These are phyloP conservation scores for Coemansia pectinata DNA, from an alignment of 192 early-diverging fungal genomes.

Conservation along the genomic window DNA sequence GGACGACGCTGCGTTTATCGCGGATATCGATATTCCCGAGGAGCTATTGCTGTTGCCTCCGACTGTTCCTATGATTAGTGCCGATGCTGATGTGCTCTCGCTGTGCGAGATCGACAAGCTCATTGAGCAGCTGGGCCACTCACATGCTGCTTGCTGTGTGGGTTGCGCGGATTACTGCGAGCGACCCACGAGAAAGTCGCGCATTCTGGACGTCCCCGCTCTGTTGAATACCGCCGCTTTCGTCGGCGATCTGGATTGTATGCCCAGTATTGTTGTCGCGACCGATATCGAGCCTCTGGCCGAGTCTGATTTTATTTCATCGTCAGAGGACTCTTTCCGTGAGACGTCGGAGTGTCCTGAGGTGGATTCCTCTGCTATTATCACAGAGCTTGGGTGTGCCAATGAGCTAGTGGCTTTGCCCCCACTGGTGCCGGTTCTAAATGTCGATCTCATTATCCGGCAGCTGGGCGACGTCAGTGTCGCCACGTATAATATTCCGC, in stretches of 20 bases:
- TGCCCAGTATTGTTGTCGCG: background rate
- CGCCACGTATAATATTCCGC: background rate
- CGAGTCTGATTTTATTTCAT: background rate
- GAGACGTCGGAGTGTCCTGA: background rate
- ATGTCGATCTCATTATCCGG: background rate
- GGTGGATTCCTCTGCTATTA: background rate
- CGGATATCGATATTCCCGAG: background rate
- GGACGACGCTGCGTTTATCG: constrained; percentile 11
- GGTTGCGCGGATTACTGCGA: background rate
- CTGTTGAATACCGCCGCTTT: background rate
- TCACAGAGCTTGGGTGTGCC: constrained; percentile 1
- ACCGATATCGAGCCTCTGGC: background rate
- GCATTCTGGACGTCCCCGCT: background rate
- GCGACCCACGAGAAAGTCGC: background rate
- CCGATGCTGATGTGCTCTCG: constrained; percentile 28
- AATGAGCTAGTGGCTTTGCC: background rate
- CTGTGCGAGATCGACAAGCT: constrained; percentile 37
- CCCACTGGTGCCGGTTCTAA: background rate
- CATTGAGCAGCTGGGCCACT: constrained; percentile 30
- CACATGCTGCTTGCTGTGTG: background rate
- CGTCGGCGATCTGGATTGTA: background rate
- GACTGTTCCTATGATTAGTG: background rate
- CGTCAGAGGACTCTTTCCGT: background rate
- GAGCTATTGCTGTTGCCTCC: background rate
- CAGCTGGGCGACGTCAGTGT: background rate